Conservation (phyloP, 208 protist species). For the Crithidia fasciculata region DNA sequence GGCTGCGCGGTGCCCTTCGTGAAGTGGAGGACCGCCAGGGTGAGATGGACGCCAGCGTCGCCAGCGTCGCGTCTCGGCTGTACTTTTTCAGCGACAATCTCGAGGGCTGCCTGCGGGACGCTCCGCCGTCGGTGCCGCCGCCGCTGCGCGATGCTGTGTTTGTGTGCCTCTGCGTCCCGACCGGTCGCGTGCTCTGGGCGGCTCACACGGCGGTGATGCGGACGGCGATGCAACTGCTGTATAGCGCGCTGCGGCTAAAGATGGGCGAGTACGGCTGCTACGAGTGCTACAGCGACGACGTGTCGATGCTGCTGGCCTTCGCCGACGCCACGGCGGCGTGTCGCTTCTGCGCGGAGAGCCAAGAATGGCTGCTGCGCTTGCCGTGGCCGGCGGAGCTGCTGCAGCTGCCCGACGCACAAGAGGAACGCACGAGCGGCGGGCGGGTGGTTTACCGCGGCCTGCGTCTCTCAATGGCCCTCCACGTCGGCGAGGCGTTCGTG, state of each 20-base stretch:
- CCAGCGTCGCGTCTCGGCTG: constrained; percentile 51
- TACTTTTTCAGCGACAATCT: constrained; percentile 89
- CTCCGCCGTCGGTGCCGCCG: constrained; percentile 35
- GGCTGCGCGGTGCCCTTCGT: constrained; percentile 60
- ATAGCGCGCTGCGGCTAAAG: constrained; percentile 78
- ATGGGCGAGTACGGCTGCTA: constrained; percentile 81
- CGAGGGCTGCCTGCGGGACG: constrained; percentile 51
- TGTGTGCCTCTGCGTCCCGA: constrained; percentile 66
- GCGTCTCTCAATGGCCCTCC: constrained; percentile 75
- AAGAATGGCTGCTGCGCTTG: constrained; percentile 77
- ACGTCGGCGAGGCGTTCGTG: constrained; percentile 72
- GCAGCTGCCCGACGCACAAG: constrained; percentile 31
- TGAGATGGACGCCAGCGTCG: constrained; percentile 45
- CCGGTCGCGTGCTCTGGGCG: constrained; percentile 67
- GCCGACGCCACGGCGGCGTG: constrained; percentile 73
- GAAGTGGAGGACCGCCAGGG: constrained; percentile 63
- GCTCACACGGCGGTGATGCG: constrained; percentile 63
- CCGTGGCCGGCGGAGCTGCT: constrained; percentile 81
- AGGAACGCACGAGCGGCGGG: constrained; percentile 34
- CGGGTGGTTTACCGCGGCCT: constrained; percentile 66
- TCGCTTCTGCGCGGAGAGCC: constrained; percentile 78
- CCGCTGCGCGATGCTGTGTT: constrained; percentile 75
- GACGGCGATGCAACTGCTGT: constrained; percentile 63
- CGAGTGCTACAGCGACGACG: constrained; percentile 86
- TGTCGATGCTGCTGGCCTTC: constrained; percentile 84